Percentiles rank a stretch among this genome's conserved stretches.
Evolutionary conservation across 2,329 filamentous ascomycete genomes (phyloP).

Genomic region (Aureobasidium sp.): DNA sequence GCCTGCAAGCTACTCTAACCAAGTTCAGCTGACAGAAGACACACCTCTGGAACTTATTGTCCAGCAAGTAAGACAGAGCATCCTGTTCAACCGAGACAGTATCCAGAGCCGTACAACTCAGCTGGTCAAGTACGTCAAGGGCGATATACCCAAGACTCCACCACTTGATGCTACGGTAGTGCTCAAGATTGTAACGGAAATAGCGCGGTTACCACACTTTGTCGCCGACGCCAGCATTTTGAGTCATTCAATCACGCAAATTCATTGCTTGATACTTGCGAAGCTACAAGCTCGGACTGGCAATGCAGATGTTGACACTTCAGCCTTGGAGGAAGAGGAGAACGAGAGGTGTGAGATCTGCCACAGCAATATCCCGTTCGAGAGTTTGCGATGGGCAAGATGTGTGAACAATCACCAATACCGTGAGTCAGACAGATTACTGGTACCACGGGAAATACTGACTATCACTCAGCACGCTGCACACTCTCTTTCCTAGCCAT

Average conservation of each 20-base stretch:
- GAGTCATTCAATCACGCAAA: constrained; percentile 17
- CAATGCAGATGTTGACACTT: neutral
- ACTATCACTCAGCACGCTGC: constrained; percentile 40
- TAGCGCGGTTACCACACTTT: constrained; percentile 21
- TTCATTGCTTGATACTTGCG: constrained; percentile 16
- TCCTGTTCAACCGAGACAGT: constrained; percentile 8
- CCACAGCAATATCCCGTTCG: constrained; percentile 40
- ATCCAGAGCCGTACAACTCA: constrained; percentile 5
- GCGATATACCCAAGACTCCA: neutral
- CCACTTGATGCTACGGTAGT: constrained; percentile 15
- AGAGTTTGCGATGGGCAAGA: constrained; percentile 39
- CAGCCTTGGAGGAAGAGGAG: constrained; percentile 9
- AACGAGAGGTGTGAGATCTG: constrained; percentile 49
- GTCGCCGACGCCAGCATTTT: constrained; percentile 21
- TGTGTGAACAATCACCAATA: constrained; percentile 49
- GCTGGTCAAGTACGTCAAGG: constrained; percentile 13
- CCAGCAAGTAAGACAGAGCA: constrained; percentile 11
- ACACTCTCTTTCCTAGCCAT: constrained; percentile 49
- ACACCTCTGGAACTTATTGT: constrained; percentile 1
- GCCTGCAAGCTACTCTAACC: neutral
- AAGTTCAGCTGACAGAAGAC: constrained; percentile 12
- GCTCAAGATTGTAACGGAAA: constrained; percentile 19
- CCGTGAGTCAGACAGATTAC: constrained; percentile 27
- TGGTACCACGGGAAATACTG: neutral
- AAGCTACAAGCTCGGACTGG: constrained; percentile 14